Conservation (phyloP, 2,329 filamentous ascomycete genomes). For the Scedosporium minutisporum region DNA sequence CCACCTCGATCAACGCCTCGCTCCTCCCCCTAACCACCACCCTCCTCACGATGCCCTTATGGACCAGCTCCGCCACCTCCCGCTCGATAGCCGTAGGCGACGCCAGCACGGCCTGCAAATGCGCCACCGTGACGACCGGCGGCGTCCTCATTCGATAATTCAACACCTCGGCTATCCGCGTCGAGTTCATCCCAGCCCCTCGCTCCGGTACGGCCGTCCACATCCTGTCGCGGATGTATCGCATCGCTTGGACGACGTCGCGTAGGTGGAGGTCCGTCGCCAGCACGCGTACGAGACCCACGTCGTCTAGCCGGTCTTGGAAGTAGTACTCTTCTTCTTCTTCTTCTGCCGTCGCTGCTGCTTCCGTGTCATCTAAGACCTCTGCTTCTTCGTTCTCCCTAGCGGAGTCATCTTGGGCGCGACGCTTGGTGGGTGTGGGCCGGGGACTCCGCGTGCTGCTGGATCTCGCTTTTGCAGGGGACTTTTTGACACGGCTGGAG, state of each 20-base stretch:
- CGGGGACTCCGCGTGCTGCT: conserved; percentile 9
- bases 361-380: not conserved
- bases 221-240: conserved; percentile 50
- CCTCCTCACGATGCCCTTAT: conserved; percentile 47
- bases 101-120: conserved; percentile 53
- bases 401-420: conserved; percentile 14
- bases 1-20: conserved; percentile 52
- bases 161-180: conserved; percentile 52
- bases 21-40: conserved; percentile 52
- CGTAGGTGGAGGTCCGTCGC: conserved; percentile 45
- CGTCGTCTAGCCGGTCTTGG: conserved; percentile 43
- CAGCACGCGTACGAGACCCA: conserved; percentile 45
- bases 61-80: conserved; percentile 52
- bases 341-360: conserved; percentile 9
- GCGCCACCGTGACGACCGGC: conserved; percentile 54
- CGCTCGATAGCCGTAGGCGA: conserved; percentile 58
- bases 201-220: conserved; percentile 53
- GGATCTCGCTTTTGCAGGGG: conserved; percentile 11
- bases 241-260: conserved; percentile 56
- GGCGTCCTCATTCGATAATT: conserved; percentile 51
- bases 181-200: conserved; percentile 52
- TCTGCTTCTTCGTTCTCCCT: not conserved
- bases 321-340: conserved; percentile 21
- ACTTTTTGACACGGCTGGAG: conserved; percentile 24
- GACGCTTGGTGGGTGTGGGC: conserved; percentile 8